These are phyloP conservation scores for Asterella californica DNA, from an alignment of 225 moss, liverwort and hornwort genomes.

Conservation along the genomic window DNA sequence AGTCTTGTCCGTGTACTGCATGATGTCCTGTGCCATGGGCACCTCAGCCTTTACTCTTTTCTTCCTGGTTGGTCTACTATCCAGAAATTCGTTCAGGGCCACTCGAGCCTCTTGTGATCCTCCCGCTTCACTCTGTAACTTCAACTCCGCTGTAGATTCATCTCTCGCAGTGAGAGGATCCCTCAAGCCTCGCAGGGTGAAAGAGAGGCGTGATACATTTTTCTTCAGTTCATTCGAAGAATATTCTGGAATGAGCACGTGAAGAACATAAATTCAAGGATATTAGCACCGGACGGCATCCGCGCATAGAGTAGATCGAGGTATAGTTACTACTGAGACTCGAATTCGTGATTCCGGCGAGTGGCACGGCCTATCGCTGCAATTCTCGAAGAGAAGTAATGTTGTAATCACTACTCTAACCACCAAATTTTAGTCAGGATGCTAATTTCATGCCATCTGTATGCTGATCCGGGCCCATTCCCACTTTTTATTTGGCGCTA, in stretches of 20 bases:
- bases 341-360: background rate
- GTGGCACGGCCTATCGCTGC: background rate
- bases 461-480: too few species aligned
- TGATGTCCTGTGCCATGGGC: conserved; percentile 33
- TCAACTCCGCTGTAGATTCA: conserved; percentile 17
- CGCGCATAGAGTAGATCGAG: background rate
- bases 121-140: conserved; percentile 18
- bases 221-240: conserved; percentile 79
- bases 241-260: conserved; percentile 41
- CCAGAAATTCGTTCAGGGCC: conserved; percentile 69
- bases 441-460: too few species aligned
- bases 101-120: conserved; percentile 68
- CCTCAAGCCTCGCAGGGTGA: conserved; percentile 51
- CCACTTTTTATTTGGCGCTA: too few species aligned
- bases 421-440: too few species aligned
- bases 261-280: background rate
- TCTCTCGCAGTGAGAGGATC: conserved; percentile 27
- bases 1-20: conserved; percentile 63
- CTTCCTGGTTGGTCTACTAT: conserved; percentile 41
- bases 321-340: background rate
- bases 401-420: too few species aligned
- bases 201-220: conserved; percentile 71
- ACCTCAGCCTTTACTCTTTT: conserved; percentile 43
- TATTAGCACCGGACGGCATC: background rate
- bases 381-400: too few species aligned